Base-by-base conservation (phyloP, 2,329 filamentous ascomycete genomes). In the Diaporthe caulivora region DNA sequence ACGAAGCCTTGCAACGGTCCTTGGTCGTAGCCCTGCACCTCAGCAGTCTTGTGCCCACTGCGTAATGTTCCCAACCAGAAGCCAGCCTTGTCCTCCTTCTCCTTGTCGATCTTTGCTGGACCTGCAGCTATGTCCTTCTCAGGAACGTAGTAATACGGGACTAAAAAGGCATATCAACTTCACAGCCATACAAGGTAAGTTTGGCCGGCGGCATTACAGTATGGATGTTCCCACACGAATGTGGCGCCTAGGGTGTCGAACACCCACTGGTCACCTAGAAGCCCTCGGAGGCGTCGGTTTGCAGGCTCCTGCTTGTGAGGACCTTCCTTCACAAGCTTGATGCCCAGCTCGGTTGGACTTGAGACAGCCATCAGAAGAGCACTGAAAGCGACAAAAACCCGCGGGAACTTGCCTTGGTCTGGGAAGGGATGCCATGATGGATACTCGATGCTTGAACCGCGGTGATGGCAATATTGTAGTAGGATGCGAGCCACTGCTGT, bases 191-290 rank as follows among this genome's bases (percentile, higher is more conserved):
- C 42, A 29, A 13, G 31, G 44, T 8, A 34, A 21, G 7, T 6
- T 40, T 55, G 65, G 24, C 13, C 7, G 10, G 24, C 34, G 8
- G 31, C 74, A 77, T 58, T 53, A 78, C 78, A 83, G 65, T 79
- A 81, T 18, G 74, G 75, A 53, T 82, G 80, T 74, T 83, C 82
- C 82, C 82, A 83, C 55, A 84, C 80, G 29, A 77, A 81, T n/a
- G 79, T 64, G 21, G 81, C 81, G 4, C 76, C 73, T 1, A 80
- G 80, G 7, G 80, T 82, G 72, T 83, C 82, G 13, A 80, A 81
- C 26, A 83, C 72, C 74, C 79, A 80, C 24, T 67, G 67, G 15
- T 77, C 79, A 58, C 77, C 78, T 42, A 82, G 75, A 15, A 79
- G 75, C 69, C 80, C 79, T 37, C 82, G 79, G 42, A 83, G 64